Evolutionary conservation across 2,329 filamentous ascomycete species (phyloP), one percentile per base, ranked within the genome.

Genomic region (Fusarium globosum): DNA sequence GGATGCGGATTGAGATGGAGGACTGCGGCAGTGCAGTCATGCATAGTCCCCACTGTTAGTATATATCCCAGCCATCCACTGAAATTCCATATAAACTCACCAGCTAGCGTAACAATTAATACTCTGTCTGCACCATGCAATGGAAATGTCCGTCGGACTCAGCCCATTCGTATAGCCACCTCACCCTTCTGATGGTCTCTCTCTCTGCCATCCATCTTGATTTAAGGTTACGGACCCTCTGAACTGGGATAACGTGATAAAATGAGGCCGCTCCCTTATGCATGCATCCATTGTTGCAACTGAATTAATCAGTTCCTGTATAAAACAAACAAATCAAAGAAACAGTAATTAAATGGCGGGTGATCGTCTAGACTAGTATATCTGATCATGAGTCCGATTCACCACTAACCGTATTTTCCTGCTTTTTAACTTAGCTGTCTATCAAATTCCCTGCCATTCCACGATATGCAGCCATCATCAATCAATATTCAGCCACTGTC

Each of bases 121-220:
- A 64, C 69, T 51, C 43, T 18, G 18, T 42, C 42, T 26, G 20
- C 35, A 48, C 55, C 56, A 42, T 62, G 66, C 26, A 60, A 42
- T 60, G 58, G 62, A 61, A 42, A 58, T 61, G 23, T 48, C 71
- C 59, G 55, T 56, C 39, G 61, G 55, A 72, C 71, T 72, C 71
- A 68, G 71, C 71, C 71, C 62, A 59, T 64, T 48, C 55, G 68
- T 68, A 73, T 59, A 71, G 71, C 71, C 71, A 73, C 26, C 45
- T 21, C 21, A 28, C 70, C 49, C 30, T 57, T 30, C n/a, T 33
- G 33, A 33, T 35, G 28, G 39, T 35, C 45, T 61, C 35, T 63
- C 52, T 63, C 52, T 58, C 39, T 66, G 23, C 15, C 56, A 59
- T 42, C 39, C 49, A 65, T 53, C 45, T 42, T 64, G 45, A 68